These are phyloP conservation scores for Metschnikowia amazonensis DNA, from an alignment of 805 yeast genomes.

Conservation along the genomic window DNA sequence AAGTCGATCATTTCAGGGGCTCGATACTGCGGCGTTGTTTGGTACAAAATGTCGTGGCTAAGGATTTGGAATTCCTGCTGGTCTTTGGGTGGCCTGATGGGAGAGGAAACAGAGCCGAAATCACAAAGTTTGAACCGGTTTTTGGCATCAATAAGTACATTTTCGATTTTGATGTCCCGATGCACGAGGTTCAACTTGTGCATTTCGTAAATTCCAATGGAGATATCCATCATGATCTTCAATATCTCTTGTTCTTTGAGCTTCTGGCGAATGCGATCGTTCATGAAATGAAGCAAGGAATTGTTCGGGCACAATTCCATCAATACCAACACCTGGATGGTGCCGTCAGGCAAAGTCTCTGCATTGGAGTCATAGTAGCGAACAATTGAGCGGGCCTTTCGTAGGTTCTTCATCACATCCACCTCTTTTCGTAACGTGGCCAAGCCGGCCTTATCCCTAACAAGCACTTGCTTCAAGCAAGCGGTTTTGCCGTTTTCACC, in stretches of 20 bases:
- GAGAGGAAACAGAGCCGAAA: conserved; percentile 83
- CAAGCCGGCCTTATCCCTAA: conserved; percentile 66
- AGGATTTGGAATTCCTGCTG: conserved; percentile 69
- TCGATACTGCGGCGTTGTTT: conserved; percentile 94
- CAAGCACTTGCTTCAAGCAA: conserved; percentile 71
- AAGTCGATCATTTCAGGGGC: conserved; percentile 96
- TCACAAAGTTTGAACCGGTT: conserved; percentile 82
- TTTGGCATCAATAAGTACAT: conserved; percentile 72
- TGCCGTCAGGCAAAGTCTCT: conserved; percentile 46
- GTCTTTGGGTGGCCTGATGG: conserved; percentile 67
- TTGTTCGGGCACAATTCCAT: conserved; percentile 93
- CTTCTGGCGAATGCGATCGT: conserved; percentile 74
- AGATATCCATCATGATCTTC: conserved; percentile 78
- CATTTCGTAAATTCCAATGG: conserved; percentile 79
- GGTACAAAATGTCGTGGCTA: conserved; percentile 79
- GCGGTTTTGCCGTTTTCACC: conserved; percentile 40
- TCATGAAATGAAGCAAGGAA: conserved; percentile 89
- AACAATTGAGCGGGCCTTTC: conserved; percentile 57
- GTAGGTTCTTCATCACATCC: conserved; percentile 68
- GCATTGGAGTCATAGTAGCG: conserved; percentile 76
- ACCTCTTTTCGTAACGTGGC: conserved; percentile 68
- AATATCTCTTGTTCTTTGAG: conserved; percentile 72
- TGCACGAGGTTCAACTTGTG: conserved; percentile 78
- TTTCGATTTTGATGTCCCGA: conserved; percentile 91
- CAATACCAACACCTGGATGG: conserved; percentile 81